A percentile compares a stretch with the other conserved stretches of the same genome.
Conservation (phyloP, 1,284 basidiomycete species). For the Cutaneotrichosporon sp. region DNA sequence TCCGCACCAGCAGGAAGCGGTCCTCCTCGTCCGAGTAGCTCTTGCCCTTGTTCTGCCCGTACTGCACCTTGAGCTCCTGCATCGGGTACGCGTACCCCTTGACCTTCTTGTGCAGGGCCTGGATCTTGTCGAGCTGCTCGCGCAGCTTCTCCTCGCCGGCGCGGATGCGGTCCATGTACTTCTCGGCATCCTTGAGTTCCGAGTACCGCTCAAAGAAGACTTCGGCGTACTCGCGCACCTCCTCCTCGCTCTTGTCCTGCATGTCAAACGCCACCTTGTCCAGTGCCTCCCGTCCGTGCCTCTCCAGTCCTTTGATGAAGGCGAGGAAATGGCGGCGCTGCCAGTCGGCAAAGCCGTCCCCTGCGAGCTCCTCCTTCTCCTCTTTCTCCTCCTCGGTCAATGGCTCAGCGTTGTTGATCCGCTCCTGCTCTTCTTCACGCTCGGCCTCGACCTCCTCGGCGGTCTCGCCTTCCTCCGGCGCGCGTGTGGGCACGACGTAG, state of each 20-base stretch:
- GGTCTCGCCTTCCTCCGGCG: slow-evolving; percentile 64
- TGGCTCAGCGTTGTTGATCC: slow-evolving; percentile 78
- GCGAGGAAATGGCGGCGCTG: slow-evolving; percentile 89
- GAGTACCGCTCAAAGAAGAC: slow-evolving; percentile 89
- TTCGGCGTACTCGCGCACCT: slow-evolving; percentile 73
- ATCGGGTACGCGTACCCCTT: slow-evolving; percentile 76
- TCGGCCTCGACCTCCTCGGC: slow-evolving; percentile 82
- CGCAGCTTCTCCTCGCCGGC: slow-evolving; percentile 78
- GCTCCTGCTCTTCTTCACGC: slow-evolving; percentile 71
- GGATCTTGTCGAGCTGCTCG: slow-evolving; percentile 60
- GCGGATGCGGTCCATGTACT: slow-evolving; percentile 71
- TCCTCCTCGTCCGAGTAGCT: slow-evolving; percentile 97
- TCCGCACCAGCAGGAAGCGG: slow-evolving; percentile 83
- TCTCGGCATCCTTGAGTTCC: slow-evolving; percentile 76
- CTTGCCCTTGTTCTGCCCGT: slow-evolving; percentile 92
- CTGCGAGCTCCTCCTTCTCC: slow-evolving; percentile 72
- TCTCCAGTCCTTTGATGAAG: slow-evolving; percentile 78
- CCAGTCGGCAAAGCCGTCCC: slow-evolving; percentile 83
- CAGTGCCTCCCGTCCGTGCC: slow-evolving; percentile 74
- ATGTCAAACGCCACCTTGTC: slow-evolving; percentile 71
- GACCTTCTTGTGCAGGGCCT: slow-evolving; percentile 82
- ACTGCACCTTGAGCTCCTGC: slow-evolving; percentile 90
- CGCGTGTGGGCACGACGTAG: slow-evolving; percentile 66
- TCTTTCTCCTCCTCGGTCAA: slow-evolving; percentile 78
- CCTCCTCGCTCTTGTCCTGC: slow-evolving; percentile 74